These are phyloP conservation scores for Crataegus laevigata DNA, from an alignment of 306 rosid species.

Conservation along the genomic window DNA sequence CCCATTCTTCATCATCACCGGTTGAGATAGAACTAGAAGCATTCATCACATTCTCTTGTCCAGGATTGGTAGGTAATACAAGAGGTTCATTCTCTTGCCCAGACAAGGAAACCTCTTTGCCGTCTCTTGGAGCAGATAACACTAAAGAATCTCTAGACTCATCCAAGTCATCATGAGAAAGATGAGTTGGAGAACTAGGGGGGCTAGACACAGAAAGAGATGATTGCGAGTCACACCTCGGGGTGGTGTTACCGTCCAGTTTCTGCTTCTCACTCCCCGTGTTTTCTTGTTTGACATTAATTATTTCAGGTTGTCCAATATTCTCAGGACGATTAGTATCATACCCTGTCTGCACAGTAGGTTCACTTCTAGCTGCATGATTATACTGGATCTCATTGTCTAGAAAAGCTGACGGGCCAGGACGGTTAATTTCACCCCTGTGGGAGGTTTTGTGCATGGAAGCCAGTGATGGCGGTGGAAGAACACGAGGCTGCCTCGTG, in stretches of 20 bases:
- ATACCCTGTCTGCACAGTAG: conserved; percentile 42
- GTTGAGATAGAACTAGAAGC: conserved; percentile 37
- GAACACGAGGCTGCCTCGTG: conserved; percentile 88
- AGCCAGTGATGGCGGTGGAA: conserved; percentile 76
- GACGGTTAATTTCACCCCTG: conserved; percentile 42
- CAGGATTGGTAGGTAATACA: conserved; percentile 26
- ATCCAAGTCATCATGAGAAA: conserved; percentile 86
- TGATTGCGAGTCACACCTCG: conserved; percentile 86
- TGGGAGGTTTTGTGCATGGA: conserved; percentile 46
- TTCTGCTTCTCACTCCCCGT: conserved; percentile 39
- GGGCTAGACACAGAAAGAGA: conserved; percentile 94
- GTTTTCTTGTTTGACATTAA: conserved; percentile 38
- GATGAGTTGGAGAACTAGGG: conserved; percentile 90
- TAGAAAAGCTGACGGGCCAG: conserved; percentile 47
- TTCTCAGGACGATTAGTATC: conserved; percentile 25
- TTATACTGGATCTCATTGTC: conserved; percentile 56
- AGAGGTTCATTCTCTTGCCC: conserved; percentile 44
- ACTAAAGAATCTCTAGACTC: conserved; percentile 63
- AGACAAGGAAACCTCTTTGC: conserved; percentile 26
- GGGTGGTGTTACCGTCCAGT: conserved; percentile 35
- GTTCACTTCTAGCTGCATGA: conserved; percentile 38
- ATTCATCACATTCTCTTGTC: conserved; percentile 34
- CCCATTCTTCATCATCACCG: conserved; percentile 91
- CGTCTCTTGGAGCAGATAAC: conserved; percentile 40
- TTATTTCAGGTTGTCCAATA: conserved; percentile 41